These are phyloP conservation scores for Bolboschoenoplectus hybrid DNA, from an alignment of 202 grass and related monocot genomes.

Conservation along the genomic window DNA sequence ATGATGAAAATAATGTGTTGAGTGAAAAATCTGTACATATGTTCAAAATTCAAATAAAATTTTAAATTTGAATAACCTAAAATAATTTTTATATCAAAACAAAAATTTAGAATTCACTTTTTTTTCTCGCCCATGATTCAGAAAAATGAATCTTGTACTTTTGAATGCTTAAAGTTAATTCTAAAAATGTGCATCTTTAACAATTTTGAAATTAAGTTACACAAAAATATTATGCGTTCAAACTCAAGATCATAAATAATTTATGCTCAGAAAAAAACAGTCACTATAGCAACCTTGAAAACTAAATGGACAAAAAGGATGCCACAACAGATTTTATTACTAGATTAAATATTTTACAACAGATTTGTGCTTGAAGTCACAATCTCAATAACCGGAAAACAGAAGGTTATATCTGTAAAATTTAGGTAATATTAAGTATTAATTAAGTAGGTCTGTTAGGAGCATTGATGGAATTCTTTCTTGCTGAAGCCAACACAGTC, in stretches of 20 bases:
- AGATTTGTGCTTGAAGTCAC: neutral
- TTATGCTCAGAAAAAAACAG: neutral
- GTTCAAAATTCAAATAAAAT: too few relatives aligned
- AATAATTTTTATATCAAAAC: too few relatives aligned
- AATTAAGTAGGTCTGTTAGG: neutral
- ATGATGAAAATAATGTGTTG: too few relatives aligned
- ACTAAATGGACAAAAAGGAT: neutral
- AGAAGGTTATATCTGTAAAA: neutral
- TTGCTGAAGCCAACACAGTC: constrained; percentile 58
- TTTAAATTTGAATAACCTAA: too few relatives aligned
- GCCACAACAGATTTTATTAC: neutral
- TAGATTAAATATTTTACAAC: neutral
- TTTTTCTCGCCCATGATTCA: too few relatives aligned
- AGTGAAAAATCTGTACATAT: too few relatives aligned
- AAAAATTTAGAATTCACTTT: too few relatives aligned
- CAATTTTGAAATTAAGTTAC: too few relatives aligned
- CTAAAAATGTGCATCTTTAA: too few relatives aligned
- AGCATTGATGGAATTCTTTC: constrained; percentile 48
- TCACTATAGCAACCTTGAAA: neutral
- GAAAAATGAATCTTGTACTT: too few relatives aligned
- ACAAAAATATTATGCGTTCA: neutral
- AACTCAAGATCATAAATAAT: neutral
- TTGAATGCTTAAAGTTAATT: too few relatives aligned
- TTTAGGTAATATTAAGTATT: neutral
- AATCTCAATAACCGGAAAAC: neutral